phyloP scores from a whole-genome alignment of 2,329 filamentous ascomycete species.

The Hypoxylon sp. region DNA sequence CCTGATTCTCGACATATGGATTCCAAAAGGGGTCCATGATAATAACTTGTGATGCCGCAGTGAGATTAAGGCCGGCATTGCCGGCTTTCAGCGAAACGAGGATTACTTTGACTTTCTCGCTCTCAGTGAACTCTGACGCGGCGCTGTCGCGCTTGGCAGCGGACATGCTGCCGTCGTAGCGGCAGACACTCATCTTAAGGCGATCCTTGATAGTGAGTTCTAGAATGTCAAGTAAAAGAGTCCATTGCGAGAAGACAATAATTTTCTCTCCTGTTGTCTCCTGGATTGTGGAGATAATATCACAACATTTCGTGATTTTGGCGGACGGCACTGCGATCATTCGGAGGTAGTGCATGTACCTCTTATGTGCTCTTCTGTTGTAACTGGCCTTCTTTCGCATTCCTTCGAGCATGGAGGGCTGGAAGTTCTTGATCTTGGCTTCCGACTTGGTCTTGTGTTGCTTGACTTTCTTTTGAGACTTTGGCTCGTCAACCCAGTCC shows the following conservation, averaged over 20 bases:
- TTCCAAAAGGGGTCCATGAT: slow-evolving; percentile 97
- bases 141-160: slow-evolving; percentile 75
- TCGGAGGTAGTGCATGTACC: slow-evolving; percentile 78
- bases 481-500: slow-evolving; percentile 51
- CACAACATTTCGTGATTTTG: slow-evolving; percentile 79
- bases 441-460: slow-evolving; percentile 56
- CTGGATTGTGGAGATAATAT: slow-evolving; percentile 69
- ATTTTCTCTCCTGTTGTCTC: slow-evolving; percentile 75
- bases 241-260: slow-evolving; percentile 87
- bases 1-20: slow-evolving; percentile 92
- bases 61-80: slow-evolving; percentile 89
- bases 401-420: slow-evolving; percentile 54
- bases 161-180: slow-evolving; percentile 84
- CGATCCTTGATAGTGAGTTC: slow-evolving; percentile 76
- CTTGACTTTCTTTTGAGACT: slow-evolving; percentile 50
- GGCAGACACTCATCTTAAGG: slow-evolving; percentile 69
- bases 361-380: slow-evolving; percentile 74
- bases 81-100: slow-evolving; percentile 85
- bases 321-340: slow-evolving; percentile 81
- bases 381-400: slow-evolving; percentile 77
- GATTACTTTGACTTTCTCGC: slow-evolving; percentile 75
- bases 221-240: slow-evolving; percentile 81
- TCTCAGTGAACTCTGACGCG: slow-evolving; percentile 75
- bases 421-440: slow-evolving; percentile 57
- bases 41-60: slow-evolving; percentile 86